Evolutionary conservation across 148 eudicot species (phyloP), one percentile per base, ranked within the genome.

Genomic region (Chenopodium album): DNA sequence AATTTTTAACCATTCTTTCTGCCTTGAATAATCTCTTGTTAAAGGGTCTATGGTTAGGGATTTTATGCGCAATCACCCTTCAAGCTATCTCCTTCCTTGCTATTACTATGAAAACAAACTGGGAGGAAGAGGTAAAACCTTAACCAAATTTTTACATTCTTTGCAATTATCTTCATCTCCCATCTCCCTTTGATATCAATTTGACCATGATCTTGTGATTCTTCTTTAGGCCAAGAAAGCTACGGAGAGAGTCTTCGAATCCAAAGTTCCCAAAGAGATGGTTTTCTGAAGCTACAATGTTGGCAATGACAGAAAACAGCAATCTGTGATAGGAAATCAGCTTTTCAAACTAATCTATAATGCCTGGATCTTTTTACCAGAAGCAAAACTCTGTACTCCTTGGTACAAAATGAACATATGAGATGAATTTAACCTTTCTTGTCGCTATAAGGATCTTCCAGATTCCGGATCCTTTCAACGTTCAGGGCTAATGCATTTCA

Each of bases 31-130:
- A 17, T 71, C 9, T 76, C 16, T 26, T 37, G 4, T 60, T 70
- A 62, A 9, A 83, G 81, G 85, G 85, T 64, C 85, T 83, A 28
- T 78, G 72, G 72, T 32, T 77, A 11, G 81, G 85, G 63, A 29
- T 82, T 59, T 11, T 78, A 72, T 82, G 85, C 79, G 85, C 85
- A n/a, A 76, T 82, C 26, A 29, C 3, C 37, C 11, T 78, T 12
- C 85, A 82, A 71, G 81, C 34, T 23, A 26, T 82, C 20, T 47
- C 23, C 20, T 34, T 78, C 69, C 34, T 82, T 16, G 72, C 72
- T 6, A 32, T 82, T 26, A 65, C 78, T 63, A 7, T 78, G 47
- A 71, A 26, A 82, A 82, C 85, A 12, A 50, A 82, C 22, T 82
- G 81, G 85, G 71, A 78, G 52, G 72, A 48, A 82, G 73, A 82